Base-by-base conservation (phyloP, 768 basidiomycete genomes). In the Rhodotorula paludigena region DNA sequence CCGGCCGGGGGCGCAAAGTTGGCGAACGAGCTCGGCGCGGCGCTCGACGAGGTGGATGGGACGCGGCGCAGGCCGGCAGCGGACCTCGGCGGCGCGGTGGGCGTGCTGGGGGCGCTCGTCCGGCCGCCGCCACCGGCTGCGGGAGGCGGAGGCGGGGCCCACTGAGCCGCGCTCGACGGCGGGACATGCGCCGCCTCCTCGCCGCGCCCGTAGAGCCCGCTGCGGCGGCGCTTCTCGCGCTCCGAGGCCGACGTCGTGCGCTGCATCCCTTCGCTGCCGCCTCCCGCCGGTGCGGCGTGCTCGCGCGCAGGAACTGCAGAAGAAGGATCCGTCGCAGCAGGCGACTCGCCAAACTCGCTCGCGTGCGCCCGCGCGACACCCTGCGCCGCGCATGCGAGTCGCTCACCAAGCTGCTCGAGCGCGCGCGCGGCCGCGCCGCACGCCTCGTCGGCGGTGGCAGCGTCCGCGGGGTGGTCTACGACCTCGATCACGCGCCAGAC, bases 401-500 rank as follows among this genome's bases (percentile, higher is more conserved):
- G 11, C 33, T 11, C 28, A 10, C 15, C 16, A 2, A 60, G 47
- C 20, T 7, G 2, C 1, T 15, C 64, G 42, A 66, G 33, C 35
- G 49, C 28, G 9, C 23, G 30, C 10, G 23, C 33, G 9, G 45
- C 30, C 25, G 23, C 25, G n/a, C 8, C 15, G 58, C 58, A 66
- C 9, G 25, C 49, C 14, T 15, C 33, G n/a, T 45, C 36, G 18
- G 25, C n/a, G n/a, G n/a, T n/a, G n/a, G n/a, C n/a, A n/a, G n/a
- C n/a, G n/a, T n/a, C 35, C 25, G 18, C 42, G 47, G 55, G 30
- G 15, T 30, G 35, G 36, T 45, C 44, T 10, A 59, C 44, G 28
- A 44, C 35, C 35, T 53, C 57, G 44, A 66, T 44, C 14, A 60
- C 5, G 8, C 64, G 42, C 64, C 63, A 64, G 6, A 64, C 18